Conservation (phyloP, 2,329 filamentous ascomycete species). For the Fusarium sp. region DNA sequence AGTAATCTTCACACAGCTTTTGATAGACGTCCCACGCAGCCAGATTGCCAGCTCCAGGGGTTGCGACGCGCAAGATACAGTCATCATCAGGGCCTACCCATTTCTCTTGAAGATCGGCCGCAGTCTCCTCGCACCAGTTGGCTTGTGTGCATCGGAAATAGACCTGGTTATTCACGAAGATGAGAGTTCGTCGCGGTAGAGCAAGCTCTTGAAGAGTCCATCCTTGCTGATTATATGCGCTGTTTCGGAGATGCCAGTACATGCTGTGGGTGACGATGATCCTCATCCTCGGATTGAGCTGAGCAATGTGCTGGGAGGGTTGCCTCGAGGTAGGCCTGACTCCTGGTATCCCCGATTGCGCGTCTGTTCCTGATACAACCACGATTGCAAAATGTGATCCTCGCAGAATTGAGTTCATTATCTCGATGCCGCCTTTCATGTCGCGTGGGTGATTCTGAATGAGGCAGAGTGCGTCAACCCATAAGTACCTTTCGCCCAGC, state of each 20-base stretch:
- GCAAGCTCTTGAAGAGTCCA: slow-evolving; percentile 16
- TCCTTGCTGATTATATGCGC: slow-evolving; percentile 13
- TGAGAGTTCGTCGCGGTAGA: background rate
- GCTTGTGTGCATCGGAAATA: slow-evolving; percentile 25
- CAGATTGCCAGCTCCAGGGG: background rate
- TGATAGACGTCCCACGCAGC: background rate
- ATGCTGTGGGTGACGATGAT: slow-evolving; percentile 9
- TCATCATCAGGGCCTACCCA: slow-evolving; percentile 10
- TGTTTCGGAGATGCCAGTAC: slow-evolving; percentile 20
- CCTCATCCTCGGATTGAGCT: slow-evolving; percentile 5
- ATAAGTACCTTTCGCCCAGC: slow-evolving; percentile 27
- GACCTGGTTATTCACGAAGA: slow-evolving; percentile 16
- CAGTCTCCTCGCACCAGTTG: slow-evolving; percentile 22
- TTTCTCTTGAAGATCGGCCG: background rate
- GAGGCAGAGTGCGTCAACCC: slow-evolving; percentile 35
- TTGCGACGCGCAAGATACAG: background rate
- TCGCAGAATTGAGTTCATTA: slow-evolving; percentile 21
- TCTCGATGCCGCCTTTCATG: slow-evolving; percentile 1
- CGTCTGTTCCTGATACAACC: background rate
- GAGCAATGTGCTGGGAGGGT: background rate
- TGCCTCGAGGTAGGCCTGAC: slow-evolving; percentile 2
- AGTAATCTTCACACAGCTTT: slow-evolving; percentile 24
- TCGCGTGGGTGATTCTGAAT: slow-evolving; percentile 25
- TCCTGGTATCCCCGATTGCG: slow-evolving; percentile 9
- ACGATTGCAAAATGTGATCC: slow-evolving; percentile 1